These are phyloP conservation scores for Phanerochaete carnosa DNA, from an alignment of 768 basidiomycete species.

Conservation along the genomic window DNA sequence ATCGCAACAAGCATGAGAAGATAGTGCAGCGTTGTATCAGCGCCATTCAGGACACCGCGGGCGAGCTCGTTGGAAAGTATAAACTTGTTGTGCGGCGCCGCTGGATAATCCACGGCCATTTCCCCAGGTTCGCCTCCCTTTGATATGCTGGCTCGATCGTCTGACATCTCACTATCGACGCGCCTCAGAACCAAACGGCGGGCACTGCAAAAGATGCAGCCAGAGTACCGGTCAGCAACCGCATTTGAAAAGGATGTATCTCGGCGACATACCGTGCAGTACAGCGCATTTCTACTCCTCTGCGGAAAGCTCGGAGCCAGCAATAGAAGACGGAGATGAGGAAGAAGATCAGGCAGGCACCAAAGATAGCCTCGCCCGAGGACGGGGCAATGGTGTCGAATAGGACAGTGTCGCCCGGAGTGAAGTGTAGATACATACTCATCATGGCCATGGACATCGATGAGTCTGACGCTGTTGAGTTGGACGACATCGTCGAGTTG, in stretches of 20 bases:
- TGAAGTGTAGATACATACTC: slow-evolving; percentile 1
- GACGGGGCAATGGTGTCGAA: not conserved
- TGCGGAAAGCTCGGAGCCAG: not conserved
- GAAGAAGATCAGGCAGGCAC: not conserved
- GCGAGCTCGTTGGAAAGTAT: not conserved
- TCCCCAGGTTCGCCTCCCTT: not conserved
- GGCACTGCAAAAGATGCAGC: not conserved
- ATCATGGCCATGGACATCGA: not conserved
- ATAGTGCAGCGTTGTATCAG: not conserved
- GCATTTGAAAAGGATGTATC: not conserved
- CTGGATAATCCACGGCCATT: not conserved
- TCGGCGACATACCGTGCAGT: not conserved
- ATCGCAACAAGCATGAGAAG: not conserved
- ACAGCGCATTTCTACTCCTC: not conserved
- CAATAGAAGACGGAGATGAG: not conserved
- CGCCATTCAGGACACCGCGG: not conserved
- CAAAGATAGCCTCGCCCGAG: not conserved
- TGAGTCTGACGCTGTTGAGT: not conserved
- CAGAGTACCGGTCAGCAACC: not conserved
- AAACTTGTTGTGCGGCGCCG: not conserved
- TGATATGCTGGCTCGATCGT: not conserved
- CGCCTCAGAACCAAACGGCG: not conserved
- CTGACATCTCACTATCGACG: not conserved
- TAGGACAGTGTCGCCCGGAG: not conserved
- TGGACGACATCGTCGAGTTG: not conserved